Conservation (phyloP, 2,329 filamentous ascomycete genomes). For the Colletotrichum lupini region DNA sequence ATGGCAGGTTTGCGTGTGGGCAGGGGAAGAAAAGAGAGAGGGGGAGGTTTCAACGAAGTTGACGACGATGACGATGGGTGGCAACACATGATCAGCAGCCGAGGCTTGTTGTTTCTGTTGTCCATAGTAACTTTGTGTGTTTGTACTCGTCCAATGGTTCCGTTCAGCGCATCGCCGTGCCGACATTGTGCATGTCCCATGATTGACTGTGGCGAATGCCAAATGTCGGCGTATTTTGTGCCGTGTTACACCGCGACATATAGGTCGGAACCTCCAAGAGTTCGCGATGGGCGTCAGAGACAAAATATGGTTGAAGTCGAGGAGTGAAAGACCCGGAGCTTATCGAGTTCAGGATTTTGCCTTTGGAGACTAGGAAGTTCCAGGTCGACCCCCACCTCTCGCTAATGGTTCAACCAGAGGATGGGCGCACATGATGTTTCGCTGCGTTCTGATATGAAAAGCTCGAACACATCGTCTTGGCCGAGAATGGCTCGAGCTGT, state of each 20-base stretch:
- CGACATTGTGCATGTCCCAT: background rate
- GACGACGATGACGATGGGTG: constrained; percentile 12
- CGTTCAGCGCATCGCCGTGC: background rate
- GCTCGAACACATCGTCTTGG: background rate
- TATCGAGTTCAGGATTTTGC: background rate
- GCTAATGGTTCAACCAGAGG: no score
- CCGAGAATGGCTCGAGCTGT: background rate
- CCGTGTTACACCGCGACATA: background rate
- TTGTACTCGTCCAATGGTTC: background rate
- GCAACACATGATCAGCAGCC: constrained; percentile 1
- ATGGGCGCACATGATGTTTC: background rate
- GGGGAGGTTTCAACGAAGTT: background rate
- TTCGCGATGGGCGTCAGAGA: background rate
- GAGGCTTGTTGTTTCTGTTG: background rate
- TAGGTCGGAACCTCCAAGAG: background rate
- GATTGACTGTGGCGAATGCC: background rate
- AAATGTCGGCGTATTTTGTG: background rate
- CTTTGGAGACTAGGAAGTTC: background rate
- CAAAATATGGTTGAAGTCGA: background rate
- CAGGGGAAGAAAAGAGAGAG: background rate
- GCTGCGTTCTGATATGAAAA: background rate
- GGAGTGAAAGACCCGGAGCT: background rate
- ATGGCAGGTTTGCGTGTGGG: background rate
- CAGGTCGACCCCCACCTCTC: background rate
- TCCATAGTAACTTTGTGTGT: background rate